Percentiles rank a stretch among this genome's conserved stretches.
These are phyloP conservation scores for Aspergillus tamarii DNA, from an alignment of 2,329 filamentous ascomycete genomes.

Conservation along the genomic window DNA sequence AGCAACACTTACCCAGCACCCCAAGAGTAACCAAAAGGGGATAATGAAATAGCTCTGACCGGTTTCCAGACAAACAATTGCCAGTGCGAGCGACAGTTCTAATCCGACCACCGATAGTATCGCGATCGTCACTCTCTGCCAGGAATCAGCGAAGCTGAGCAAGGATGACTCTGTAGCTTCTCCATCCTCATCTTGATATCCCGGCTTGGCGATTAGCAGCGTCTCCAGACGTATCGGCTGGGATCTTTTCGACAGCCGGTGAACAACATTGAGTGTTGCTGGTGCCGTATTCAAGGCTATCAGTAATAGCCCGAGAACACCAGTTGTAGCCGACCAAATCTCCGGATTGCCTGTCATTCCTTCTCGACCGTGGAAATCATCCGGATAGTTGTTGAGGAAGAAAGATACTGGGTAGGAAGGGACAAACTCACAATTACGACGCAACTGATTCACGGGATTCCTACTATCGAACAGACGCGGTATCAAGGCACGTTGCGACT, in stretches of 20 bases:
- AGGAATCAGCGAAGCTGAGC: conserved; percentile 63
- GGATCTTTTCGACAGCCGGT: conserved; percentile 20
- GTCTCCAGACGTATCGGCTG: conserved; percentile 21
- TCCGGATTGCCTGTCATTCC: conserved; percentile 28
- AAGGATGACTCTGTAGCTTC: conserved; percentile 66
- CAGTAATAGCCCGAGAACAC: conserved; percentile 30
- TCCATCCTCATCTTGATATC: conserved; percentile 72
- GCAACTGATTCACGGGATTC: neutral
- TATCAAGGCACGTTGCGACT: neutral
- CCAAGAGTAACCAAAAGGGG: conserved; percentile 64
- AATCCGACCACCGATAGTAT: conserved; percentile 59
- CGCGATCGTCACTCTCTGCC: conserved; percentile 60
- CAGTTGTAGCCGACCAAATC: conserved; percentile 24
- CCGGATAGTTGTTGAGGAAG: neutral
- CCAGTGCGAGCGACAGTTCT: conserved; percentile 59
- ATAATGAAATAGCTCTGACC: conserved; percentile 42
- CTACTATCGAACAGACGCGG: neutral
- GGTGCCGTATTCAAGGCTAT: conserved; percentile 29
- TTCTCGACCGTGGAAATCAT: conserved; percentile 10
- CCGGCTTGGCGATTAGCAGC: conserved; percentile 35
- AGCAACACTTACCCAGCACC: conserved; percentile 62
- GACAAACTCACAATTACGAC: neutral
- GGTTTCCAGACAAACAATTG: conserved; percentile 53
- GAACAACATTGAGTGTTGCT: conserved; percentile 26
- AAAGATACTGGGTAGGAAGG: neutral